Conservation (phyloP, 257 asterid species). For the Prunella vulgaris region DNA sequence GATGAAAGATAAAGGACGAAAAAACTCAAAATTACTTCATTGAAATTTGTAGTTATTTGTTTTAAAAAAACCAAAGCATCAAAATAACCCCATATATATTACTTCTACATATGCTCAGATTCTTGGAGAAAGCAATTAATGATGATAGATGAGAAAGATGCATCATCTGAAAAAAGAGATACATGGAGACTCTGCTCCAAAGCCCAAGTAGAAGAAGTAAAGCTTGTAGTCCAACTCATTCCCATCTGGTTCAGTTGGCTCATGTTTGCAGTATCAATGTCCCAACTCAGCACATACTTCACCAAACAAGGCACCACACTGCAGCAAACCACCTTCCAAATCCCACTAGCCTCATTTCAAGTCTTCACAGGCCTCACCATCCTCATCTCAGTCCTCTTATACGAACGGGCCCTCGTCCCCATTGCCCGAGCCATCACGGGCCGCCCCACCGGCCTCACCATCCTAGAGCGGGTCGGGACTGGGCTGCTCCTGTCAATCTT, state of each 20-base stretch:
- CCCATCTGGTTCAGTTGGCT: constrained; percentile 43
- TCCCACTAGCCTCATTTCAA: constrained; percentile 48
- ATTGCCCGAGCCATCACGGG: constrained; percentile 30
- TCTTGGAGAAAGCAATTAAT: constrained; percentile 40
- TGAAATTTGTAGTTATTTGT: too few relatives aligned
- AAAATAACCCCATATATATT: background rate
- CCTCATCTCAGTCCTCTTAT: constrained; percentile 27
- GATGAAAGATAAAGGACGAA: too few relatives aligned
- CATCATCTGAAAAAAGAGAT: constrained; percentile 32
- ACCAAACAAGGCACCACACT: constrained; percentile 47
- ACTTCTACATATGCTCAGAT: constrained; percentile 17
- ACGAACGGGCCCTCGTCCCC: constrained; percentile 36
- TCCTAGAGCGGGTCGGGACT: constrained; percentile 39
- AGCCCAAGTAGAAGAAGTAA: constrained; percentile 47
- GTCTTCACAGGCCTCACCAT: constrained; percentile 40
- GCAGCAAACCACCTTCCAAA: constrained; percentile 18
- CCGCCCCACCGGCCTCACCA: constrained; percentile 37
- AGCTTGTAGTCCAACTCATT: constrained; percentile 37
- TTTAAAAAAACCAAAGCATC: background rate
- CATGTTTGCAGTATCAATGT: constrained; percentile 32
- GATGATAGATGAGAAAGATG: constrained; percentile 34
- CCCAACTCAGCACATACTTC: constrained; percentile 40
- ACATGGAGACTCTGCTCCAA: constrained; percentile 37
- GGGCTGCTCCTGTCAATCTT: constrained; percentile 31
- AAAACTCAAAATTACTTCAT: too few relatives aligned